Conservation (phyloP, 371 early-diverging fungal species). For the Thermomucor indicae-seudaticae region DNA sequence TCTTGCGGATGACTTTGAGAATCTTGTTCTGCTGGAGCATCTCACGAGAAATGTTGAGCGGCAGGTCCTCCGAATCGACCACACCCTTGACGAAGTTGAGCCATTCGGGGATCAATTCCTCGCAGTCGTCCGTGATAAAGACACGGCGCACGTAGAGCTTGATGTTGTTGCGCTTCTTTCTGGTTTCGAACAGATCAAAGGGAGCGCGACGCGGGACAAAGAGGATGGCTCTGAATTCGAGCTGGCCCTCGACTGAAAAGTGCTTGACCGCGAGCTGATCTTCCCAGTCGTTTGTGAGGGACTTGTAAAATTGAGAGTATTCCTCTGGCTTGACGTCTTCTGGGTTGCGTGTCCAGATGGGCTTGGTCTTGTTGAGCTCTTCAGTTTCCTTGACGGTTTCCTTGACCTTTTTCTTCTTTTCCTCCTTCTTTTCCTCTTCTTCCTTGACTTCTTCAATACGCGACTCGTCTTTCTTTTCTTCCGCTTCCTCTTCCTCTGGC, state of each 20-base stretch:
- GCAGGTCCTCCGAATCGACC: slow-evolving; percentile 82
- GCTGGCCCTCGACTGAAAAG: slow-evolving; percentile 77
- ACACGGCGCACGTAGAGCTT: slow-evolving; percentile 85
- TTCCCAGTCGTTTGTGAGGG: slow-evolving; percentile 70
- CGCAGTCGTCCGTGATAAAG: slow-evolving; percentile 84
- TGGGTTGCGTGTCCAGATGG: slow-evolving; percentile 82
- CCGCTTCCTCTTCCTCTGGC: slow-evolving; percentile 67
- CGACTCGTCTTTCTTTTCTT: slow-evolving; percentile 50
- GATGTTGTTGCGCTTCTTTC: slow-evolving; percentile 70
- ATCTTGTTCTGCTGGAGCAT: slow-evolving; percentile 78
- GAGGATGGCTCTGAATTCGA: slow-evolving; percentile 76
- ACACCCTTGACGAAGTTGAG: slow-evolving; percentile 67
- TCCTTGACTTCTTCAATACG: slow-evolving; percentile 55
- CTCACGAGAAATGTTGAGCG: slow-evolving; percentile 90
- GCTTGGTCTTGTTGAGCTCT: slow-evolving; percentile 71
- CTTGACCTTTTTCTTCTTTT: slow-evolving; percentile 64
- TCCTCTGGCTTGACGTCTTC: slow-evolving; percentile 69
- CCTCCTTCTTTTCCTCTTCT: slow-evolving; percentile 69
- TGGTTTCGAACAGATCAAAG: slow-evolving; percentile 56
- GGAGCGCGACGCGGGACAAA: slow-evolving; percentile 76
- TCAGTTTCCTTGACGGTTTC: slow-evolving; percentile 43
- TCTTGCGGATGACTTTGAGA: slow-evolving; percentile 76
- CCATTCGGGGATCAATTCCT: slow-evolving; percentile 63
- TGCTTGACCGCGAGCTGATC: slow-evolving; percentile 68
- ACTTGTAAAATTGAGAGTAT: slow-evolving; percentile 81